Base-by-base conservation (phyloP, 257 asterid genomes). In the Mentha longifolia region DNA sequence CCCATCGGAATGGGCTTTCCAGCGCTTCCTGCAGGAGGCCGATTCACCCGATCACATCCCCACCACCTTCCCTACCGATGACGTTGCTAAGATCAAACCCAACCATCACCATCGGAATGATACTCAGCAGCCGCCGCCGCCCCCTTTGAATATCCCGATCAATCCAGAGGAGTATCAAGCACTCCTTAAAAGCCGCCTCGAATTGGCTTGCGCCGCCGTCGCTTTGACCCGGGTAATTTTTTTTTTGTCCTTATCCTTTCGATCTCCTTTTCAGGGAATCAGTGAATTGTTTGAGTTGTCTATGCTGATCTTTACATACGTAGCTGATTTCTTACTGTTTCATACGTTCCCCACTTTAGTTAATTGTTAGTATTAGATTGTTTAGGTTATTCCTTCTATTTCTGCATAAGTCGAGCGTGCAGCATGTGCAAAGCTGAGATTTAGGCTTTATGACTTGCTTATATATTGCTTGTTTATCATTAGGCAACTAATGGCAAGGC, bases 141-240 rank as follows among this genome's bases (percentile, higher is more conserved):
- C 78, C 11, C 83, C 73, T 45, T 75, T 75, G 31, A 81, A 72
- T 77, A 62, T 84, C 51, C 88, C 86, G 20, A 64, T 61, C 16
- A 90, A 85, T 84, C 78, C 95, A 6, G 84, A 82, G 52, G 92
- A 84, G 72, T 84, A 85, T 54, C 98, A 90, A 78, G 85, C 93
- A 11, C 77, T 79, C 65, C 90, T 92, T 17, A 88, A 86, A 86
- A 90, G 86, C 74, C 90, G 83, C 39, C 96, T 92, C 19, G 90
- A 92, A 77, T 70, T 88, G 80, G 98, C 95, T 33, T 92, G 98
- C 74, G 97, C 97, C 52, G 98, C 97, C 82, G 89, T 90, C 46
- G 97, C 98, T 52, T 80, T 89, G 85, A 77, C 88, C 47, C 71
- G 96, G 82, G 98, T 92, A 79, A 11, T 37, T 55, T 39, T 13